Evolutionary conservation across 78 protist genomes (phyloP).

Genomic region (Monocercomonoides exilis): DNA sequence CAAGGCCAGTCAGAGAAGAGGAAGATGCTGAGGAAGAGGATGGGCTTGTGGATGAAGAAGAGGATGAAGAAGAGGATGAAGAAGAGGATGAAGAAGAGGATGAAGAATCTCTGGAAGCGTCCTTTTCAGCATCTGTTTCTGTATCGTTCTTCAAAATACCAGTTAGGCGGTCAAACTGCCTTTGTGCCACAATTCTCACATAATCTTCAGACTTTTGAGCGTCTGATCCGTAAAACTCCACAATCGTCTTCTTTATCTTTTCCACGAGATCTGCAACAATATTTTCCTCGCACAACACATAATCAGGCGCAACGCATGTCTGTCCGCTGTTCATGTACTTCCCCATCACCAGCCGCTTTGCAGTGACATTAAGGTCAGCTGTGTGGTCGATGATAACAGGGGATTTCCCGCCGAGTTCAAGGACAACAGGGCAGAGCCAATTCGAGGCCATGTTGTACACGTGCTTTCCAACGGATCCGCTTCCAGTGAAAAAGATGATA

Average conservation of each 20-base stretch:
- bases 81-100: too few species aligned
- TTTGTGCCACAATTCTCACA: not conserved
- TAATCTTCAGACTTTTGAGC: not conserved
- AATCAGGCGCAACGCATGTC: slow-evolving; percentile 75
- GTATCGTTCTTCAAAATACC: too few species aligned
- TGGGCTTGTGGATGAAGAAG: too few species aligned
- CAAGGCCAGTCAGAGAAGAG: too few species aligned
- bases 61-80: too few species aligned
- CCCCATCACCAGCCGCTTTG: slow-evolving; percentile 43
- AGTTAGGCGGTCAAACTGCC: not conserved
- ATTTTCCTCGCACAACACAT: slow-evolving; percentile 6
- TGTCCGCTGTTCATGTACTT: slow-evolving; percentile 69
- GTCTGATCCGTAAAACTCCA: not conserved
- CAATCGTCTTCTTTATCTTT: not conserved
- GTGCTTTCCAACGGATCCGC: slow-evolving; percentile 46
- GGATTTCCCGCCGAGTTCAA: slow-evolving; percentile 88
- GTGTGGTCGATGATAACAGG: slow-evolving; percentile 67
- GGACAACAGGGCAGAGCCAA: slow-evolving; percentile 67
- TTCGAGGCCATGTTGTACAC: slow-evolving; percentile 59
- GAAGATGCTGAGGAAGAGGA: too few species aligned
- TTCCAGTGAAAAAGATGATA: slow-evolving; percentile 59
- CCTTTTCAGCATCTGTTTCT: not conserved
- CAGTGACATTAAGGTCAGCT: slow-evolving; percentile 42
- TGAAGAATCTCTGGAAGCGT: too few species aligned
- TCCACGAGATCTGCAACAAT: not conserved